Conservation (phyloP, 129 eudicot species). For the Gnaphalium uliginosum region DNA sequence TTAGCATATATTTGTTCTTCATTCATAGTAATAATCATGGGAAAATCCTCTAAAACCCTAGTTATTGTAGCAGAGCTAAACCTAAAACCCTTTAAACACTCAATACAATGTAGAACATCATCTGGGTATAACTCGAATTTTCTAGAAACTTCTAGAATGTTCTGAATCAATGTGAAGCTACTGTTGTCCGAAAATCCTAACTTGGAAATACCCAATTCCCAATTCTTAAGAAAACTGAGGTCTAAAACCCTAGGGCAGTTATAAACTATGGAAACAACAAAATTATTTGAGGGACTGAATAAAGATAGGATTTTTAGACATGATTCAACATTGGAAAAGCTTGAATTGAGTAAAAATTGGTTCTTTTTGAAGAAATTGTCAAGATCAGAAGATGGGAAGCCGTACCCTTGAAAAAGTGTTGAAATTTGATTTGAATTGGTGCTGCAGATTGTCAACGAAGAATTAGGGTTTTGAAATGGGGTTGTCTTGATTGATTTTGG, state of each 20-base stretch:
- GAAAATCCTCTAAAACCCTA: conserved; percentile 65
- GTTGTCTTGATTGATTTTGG: conserved; percentile 23
- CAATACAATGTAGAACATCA: conserved; percentile 48
- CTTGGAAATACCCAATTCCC: conserved; percentile 46
- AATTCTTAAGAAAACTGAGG: conserved; percentile 47
- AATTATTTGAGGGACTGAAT: conserved; percentile 38
- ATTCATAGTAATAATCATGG: conserved; percentile 46
- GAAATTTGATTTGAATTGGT: conserved; percentile 35
- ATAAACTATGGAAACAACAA: conserved; percentile 46
- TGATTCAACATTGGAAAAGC: conserved; percentile 39
- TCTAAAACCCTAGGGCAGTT: conserved; percentile 69
- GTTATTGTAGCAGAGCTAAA: conserved; percentile 49
- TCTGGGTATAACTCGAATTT: conserved; percentile 58
- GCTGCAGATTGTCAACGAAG: conserved; percentile 30
- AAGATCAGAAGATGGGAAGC: conserved; percentile 53
- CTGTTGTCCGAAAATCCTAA: conserved; percentile 30
- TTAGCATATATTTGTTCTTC: conserved; percentile 44
- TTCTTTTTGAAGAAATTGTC: conserved; percentile 44
- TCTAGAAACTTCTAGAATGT: conserved; percentile 56
- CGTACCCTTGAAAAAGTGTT: conserved; percentile 59
- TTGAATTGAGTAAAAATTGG: conserved; percentile 45
- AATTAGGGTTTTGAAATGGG: conserved; percentile 19
- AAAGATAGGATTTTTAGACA: conserved; percentile 53
- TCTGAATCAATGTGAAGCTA: conserved; percentile 31
- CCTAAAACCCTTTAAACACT: conserved; percentile 59